Evolutionary conservation across 768 basidiomycete species (phyloP), one percentile per base, ranked within the genome.

Genomic region (Lyophyllum shimeji): DNA sequence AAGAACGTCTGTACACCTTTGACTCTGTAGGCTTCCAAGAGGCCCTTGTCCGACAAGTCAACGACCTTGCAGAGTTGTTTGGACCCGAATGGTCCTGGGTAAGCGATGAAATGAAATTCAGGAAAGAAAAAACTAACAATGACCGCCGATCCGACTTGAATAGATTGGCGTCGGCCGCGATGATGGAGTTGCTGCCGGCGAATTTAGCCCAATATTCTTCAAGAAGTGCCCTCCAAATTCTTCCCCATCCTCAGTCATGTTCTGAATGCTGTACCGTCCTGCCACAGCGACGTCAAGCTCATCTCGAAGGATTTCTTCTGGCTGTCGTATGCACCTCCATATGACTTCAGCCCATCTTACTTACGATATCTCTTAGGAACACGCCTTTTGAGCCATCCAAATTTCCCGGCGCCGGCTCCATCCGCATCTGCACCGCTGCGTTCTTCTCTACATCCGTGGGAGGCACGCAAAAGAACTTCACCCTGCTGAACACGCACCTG

Each of bases 131-230:
- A 4, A 9, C 39, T 40, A 18, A n/a, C n/a, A 4, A 40, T n/a
- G 5, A 4, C 8, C 39, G 2, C 17, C 15, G 11, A 9, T 18
- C 17, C n/a, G 39, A 9, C 39, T 9, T 15, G n/a, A 12, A 12
- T 37, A 82, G 78, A 76, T 85, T 20, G 85, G 84, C 1, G 83
- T 85, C 0, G 86, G 85, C 0, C 72, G 86, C n/a, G 79, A 84
- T 52, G 82, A 87, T 60, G 85, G 85, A 2, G 67, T 66, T 7
- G 55, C 69, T 15, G 75, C 72, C 0, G 85, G 86, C 29, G 86
- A 87, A 65, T 86, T 82, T 65, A 77, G 76, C 60, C 83, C 85
- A 0, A 80, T 87, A 56, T 87, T 85, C 65, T 87, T 75, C 70
- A 78, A 82, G 57, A 78, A 71, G 76, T 76, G 47, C 20, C 64